A percentile compares a stretch with the other conserved stretches of the same genome.
Evolutionary conservation across 805 yeast species (phyloP).

Genomic region (Cyberlindnera suaveolens): DNA sequence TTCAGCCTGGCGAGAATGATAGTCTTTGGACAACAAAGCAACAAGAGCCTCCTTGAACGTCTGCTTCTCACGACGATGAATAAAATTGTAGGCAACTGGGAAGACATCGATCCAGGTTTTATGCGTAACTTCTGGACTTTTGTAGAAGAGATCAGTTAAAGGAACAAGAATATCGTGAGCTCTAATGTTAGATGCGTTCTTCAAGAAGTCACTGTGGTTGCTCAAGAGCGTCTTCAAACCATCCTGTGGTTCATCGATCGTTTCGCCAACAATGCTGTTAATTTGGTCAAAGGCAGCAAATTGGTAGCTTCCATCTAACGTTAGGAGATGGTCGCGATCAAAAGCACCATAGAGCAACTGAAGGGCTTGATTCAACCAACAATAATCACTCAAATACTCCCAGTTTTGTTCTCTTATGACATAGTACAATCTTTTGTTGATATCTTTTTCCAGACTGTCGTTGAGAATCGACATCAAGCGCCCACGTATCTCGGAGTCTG

Average conservation of each 20-base stretch:
- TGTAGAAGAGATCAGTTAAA: conserved; percentile 73
- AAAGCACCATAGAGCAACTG: conserved; percentile 81
- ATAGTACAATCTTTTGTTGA: conserved; percentile 75
- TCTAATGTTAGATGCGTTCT: conserved; percentile 27
- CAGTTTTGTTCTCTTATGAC: conserved; percentile 94
- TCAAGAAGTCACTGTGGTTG: conserved; percentile 30
- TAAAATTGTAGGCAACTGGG: conserved; percentile 70
- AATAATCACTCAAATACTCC: conserved; percentile 90
- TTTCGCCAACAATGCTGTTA: conserved; percentile 18
- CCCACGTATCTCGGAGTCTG: conserved; percentile 67
- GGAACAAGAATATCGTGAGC: conserved; percentile 65
- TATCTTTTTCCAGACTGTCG: conserved; percentile 69
- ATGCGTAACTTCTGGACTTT: conserved; percentile 73
- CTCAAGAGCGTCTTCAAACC: conserved; percentile 24
- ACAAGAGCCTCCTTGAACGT: conserved; percentile 82
- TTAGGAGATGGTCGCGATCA: conserved; percentile 42
- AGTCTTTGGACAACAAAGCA: conserved; percentile 78
- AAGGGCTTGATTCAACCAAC: conserved; percentile 92
- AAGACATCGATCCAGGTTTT: conserved; percentile 79
- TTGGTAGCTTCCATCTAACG: conserved; percentile 42
- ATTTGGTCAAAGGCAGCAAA: conserved; percentile 48
- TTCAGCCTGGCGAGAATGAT: conserved; percentile 86
- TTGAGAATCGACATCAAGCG: conserved; percentile 76
- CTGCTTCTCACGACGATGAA: conserved; percentile 73
- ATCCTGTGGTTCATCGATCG: conserved; percentile 15